Evolutionary conservation across 768 basidiomycete species (phyloP), one percentile per base, ranked within the genome.

Genomic region (Clavaria fumosa): DNA sequence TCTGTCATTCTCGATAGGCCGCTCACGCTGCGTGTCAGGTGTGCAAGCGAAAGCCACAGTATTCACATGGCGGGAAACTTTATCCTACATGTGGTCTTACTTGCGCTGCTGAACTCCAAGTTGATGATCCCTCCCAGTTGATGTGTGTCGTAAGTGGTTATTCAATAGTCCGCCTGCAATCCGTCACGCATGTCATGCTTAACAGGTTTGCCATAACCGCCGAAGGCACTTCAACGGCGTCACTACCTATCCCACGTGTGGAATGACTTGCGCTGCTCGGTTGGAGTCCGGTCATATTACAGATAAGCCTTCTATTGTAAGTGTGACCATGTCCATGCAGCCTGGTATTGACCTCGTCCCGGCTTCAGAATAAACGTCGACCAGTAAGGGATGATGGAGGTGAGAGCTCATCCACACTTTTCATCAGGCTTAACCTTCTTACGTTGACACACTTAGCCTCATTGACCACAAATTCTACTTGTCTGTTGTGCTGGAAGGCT

Each of bases 31-130:
- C n/a, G n/a, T n/a, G n/a, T n/a, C 35, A 54, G 53, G 47, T 54
- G 14, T 54, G 53, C 39, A 41, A 43, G 26, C 20, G 19, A 9
- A 42, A 33, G 5, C 53, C 53, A 2, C 32, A 32, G 9, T 52
- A 47, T 35, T 45, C 47, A 7, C 47, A 43, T 17, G 43, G 43
- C 14, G 43, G 45, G 3, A 50, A 44, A 19, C 38, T 24, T 5
- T 53, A 47, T 43, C 45, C 46, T n/a, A 55, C 53, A 0, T 55
- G 53, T 31, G 53, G 53, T 7, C 27, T 48, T n/a, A 50, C 47
- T 15, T 55, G 53, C 31, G 48, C 46, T 18, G 31, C 34, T 7
- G 40, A 32, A 17, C 35, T 17, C 5, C 18, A 40, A 21, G 10
- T 6, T 18, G 37, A 15, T 27, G 23, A 9, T 38, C 20, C 2